Evolutionary conservation across 2,329 filamentous ascomycete genomes (phyloP).

Genomic region (Pochonia chlamydosporia): DNA sequence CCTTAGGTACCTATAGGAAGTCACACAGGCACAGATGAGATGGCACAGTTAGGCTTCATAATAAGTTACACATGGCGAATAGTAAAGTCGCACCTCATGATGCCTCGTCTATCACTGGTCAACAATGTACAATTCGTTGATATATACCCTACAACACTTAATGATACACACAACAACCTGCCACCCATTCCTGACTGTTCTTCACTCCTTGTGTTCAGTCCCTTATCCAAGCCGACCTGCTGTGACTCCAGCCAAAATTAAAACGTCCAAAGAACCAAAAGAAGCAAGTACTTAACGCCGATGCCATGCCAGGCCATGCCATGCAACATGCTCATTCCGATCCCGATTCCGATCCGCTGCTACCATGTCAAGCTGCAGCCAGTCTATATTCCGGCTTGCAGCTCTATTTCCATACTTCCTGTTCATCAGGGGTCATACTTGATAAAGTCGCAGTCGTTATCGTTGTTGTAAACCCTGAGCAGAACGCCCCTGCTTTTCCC

Average conservation of each 20-base stretch:
- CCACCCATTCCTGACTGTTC: background rate
- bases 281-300: conserved; percentile 3
- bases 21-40: too few relatives aligned
- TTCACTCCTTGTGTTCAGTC: background rate
- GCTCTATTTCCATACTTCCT: background rate
- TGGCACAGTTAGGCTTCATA: background rate
- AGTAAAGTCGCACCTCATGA: too few relatives aligned
- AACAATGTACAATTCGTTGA: background rate
- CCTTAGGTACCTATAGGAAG: too few relatives aligned
- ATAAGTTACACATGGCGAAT: too few relatives aligned
- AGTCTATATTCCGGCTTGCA: background rate
- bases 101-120: too few relatives aligned
- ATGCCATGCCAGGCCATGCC: conserved; percentile 4
- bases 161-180: background rate
- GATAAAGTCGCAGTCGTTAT: background rate
- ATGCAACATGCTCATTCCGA: conserved; percentile 2
- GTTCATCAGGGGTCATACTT: background rate
- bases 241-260: background rate
- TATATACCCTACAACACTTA: conserved; percentile 1
- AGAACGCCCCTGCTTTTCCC: background rate
- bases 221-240: conserved; percentile 5
- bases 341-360: background rate
- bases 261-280: conserved; percentile 1
- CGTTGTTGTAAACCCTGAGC: background rate
- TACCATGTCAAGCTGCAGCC: background rate